Base-by-base conservation (phyloP, 2,329 filamentous ascomycete species). In the Gaeumannomyces sp. region DNA sequence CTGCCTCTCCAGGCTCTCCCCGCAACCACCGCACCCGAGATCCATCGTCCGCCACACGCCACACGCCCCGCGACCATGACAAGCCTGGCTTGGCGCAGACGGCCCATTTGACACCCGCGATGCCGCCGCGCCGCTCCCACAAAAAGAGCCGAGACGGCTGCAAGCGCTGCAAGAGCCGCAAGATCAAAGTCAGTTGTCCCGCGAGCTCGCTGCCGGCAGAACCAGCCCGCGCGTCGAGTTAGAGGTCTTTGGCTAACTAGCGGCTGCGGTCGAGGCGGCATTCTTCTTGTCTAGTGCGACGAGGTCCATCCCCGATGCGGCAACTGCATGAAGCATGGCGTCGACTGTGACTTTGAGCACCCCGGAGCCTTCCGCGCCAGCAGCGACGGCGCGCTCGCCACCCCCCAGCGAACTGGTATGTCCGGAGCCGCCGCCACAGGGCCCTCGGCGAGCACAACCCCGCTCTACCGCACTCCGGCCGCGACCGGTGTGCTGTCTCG, bases 141-240 rank as follows among this genome's bases (percentile, higher is more conserved):
- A 90, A 88, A 73, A 90, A 89, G 77, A 89, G 86, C 65, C 82
- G 88, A 69, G 83, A 86, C 63, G 88, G 88, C 60, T 90, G 88
- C 70, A 80, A 82, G 67, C 79, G 85, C 66, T 90, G 88, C 75
- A 90, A 90, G 76, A 79, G 80, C 64, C 80, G 88, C 67, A 90
- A 90, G 75, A 89, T 90, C 72, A 90, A 90, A 84, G 87, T 88
- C 75, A 61, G 69, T 29, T n/a, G 14, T 2, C 29, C 57, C 5
- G 10, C 19, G 10, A 7, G 38, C 38, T 62, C 53, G 29, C 28
- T 57, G 35, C n/a, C 29, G 57, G 25, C n/a, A 10, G 25, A 58
- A 29, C 31, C 38, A 27, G 27, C 27, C 25, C 27, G 60, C 27
- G 38, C 38, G 19, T 50, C 35, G 33, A 27, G n/a, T 6, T 22